phyloP scores from a whole-genome alignment of 805 yeast species.

The Lipomyces starkeyi region DNA sequence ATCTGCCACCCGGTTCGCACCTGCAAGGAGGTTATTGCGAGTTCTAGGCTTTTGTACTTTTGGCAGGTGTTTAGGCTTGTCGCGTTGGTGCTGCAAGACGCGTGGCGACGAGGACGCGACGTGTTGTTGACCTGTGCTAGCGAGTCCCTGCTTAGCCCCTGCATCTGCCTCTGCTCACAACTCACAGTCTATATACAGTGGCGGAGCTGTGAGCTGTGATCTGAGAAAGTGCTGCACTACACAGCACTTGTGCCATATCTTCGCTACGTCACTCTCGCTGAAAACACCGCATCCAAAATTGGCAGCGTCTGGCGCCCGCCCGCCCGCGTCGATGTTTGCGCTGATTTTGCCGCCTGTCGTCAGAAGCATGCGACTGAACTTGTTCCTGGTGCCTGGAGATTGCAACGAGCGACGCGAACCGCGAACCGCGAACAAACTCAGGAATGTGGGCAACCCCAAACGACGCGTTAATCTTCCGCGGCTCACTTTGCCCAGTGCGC shows the following conservation, averaged over 20 bases:
- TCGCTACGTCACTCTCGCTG: not conserved
- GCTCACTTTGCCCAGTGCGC: not conserved
- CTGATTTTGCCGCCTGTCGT: no score
- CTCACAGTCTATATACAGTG: no score
- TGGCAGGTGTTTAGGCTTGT: no score
- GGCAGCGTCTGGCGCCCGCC: no score
- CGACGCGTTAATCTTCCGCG: not conserved
- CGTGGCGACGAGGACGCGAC: not conserved
- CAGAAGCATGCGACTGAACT: no score
- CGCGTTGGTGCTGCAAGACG: not conserved
- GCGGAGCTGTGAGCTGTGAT: not conserved
- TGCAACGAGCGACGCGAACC: not conserved
- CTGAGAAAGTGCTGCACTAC: no score
- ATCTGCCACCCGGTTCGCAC: no score
- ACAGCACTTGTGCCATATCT: not conserved
- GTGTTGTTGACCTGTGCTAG: no score
- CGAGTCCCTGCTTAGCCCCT: not conserved
- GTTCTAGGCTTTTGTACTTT: no score
- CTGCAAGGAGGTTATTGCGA: no score
- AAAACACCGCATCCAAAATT: no score
- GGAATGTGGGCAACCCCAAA: not conserved
- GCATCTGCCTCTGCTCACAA: not conserved
- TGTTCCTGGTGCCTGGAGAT: not conserved
- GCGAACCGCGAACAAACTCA: not conserved
- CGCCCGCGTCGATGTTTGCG: no score